Conservation (phyloP, 2,329 filamentous ascomycete species). For the Colletotrichum cuscutae region DNA sequence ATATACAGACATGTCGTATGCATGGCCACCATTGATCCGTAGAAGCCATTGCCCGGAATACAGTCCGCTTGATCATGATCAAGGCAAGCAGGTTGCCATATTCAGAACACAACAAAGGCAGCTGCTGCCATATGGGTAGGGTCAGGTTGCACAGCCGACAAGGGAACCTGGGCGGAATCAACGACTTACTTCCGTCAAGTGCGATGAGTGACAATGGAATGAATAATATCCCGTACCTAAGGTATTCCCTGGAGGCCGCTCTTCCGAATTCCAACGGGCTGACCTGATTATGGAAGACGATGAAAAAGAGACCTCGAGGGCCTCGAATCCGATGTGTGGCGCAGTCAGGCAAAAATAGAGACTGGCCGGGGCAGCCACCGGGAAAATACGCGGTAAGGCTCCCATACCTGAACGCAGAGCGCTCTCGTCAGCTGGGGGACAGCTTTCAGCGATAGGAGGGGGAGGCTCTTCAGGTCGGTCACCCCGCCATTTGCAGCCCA, state of each 20-base stretch:
- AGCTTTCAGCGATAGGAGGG: background rate
- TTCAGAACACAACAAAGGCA: background rate
- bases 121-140: background rate
- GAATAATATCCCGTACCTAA: background rate
- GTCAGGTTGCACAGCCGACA: background rate
- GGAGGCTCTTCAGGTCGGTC: background rate
- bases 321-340: constrained; percentile 10
- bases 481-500: background rate
- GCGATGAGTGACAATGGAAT: background rate
- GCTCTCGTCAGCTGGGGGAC: background rate
- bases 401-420: too few species aligned
- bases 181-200: background rate
- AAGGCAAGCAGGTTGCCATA: background rate
- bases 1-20: too few species aligned
- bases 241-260: constrained; percentile 19
- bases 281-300: background rate
- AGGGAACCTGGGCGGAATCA: background rate
- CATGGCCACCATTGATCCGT: too few species aligned
- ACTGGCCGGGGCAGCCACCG: background rate
- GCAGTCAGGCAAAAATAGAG: constrained; percentile 5
- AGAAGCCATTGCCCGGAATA: too few species aligned
- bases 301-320: background rate
- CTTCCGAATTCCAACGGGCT: constrained; percentile 18
- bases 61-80: too few species aligned
- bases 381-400: background rate